Conservation (phyloP, 2,329 filamentous ascomycete species). For the Elsinoe necatrix region DNA sequence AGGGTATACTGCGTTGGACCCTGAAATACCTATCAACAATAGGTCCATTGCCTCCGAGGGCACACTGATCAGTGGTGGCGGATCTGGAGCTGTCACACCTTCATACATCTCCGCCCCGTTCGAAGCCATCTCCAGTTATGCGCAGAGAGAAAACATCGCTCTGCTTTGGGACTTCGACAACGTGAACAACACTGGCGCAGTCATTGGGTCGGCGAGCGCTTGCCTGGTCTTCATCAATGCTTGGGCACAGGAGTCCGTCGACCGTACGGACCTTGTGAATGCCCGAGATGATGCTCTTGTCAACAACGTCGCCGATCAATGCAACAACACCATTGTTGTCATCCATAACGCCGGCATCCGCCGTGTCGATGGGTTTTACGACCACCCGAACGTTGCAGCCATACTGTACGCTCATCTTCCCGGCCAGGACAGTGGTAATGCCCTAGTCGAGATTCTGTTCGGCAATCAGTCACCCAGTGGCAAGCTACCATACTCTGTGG, state of each 20-base stretch:
- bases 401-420: conserved; percentile 79
- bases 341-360: conserved; percentile 77
- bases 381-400: conserved; percentile 54
- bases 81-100: conserved; percentile 35
- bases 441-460: conserved; percentile 70
- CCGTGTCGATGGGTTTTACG: conserved; percentile 61
- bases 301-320: conserved; percentile 63
- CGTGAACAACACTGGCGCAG: conserved; percentile 26
- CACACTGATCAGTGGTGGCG: conserved; percentile 41
- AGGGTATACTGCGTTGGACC: conserved; percentile 17
- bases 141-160: conserved; percentile 19
- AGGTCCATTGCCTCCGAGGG: conserved; percentile 41
- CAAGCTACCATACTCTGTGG: conserved; percentile 81
- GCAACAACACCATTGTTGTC: conserved; percentile 79
- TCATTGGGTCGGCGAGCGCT: conserved; percentile 18
- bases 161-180: conserved; percentile 25
- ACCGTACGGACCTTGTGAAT: conserved; percentile 36
- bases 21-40: not conserved
- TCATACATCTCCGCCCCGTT: conserved; percentile 27
- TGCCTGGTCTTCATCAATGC: conserved; percentile 43
- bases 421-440: conserved; percentile 77
- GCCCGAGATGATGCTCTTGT: conserved; percentile 49
- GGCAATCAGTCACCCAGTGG: conserved; percentile 70
- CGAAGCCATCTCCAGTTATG: conserved; percentile 24
- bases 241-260: conserved; percentile 42